These are phyloP conservation scores for Artemisia tridentata DNA, from an alignment of 129 eudicot species.

Conservation along the genomic window DNA sequence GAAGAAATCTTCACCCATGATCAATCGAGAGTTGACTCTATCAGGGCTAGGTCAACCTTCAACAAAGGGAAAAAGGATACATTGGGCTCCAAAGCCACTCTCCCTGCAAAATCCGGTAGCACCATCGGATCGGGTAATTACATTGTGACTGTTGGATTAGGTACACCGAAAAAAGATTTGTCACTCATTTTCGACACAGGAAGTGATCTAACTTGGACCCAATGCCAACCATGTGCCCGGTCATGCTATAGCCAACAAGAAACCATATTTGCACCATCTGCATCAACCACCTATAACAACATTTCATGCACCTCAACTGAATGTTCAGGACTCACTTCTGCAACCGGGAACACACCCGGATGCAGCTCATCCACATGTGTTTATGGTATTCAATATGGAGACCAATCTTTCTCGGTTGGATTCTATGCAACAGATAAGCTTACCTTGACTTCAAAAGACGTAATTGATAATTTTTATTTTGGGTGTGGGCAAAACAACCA, in stretches of 20 bases:
- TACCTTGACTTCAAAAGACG: constrained; percentile 42
- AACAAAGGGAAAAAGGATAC: constrained; percentile 8
- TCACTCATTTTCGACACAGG: constrained; percentile 83
- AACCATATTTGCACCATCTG: constrained; percentile 56
- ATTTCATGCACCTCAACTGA: constrained; percentile 47
- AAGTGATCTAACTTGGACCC: constrained; percentile 88
- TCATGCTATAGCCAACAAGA: constrained; percentile 64
- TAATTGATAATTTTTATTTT: constrained; percentile 30
- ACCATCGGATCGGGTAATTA: constrained; percentile 64
- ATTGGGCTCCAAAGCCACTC: constrained; percentile 27
- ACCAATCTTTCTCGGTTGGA: constrained; percentile 66
- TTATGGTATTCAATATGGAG: constrained; percentile 71
- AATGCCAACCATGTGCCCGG: constrained; percentile 65
- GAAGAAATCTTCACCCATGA: constrained; percentile 47
- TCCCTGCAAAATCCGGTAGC: constrained; percentile 63
- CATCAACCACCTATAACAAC: constrained; percentile 61
- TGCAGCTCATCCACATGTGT: constrained; percentile 57
- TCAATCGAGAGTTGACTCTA: constrained; percentile 52
- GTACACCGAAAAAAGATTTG: constrained; percentile 59
- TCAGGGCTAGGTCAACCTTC: constrained; percentile 32
- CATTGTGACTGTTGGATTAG: constrained; percentile 64
- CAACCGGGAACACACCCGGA: constrained; percentile 53
- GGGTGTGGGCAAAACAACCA: constrained; percentile 87
- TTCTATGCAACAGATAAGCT: constrained; percentile 55
- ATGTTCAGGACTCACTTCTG: constrained; percentile 46